Base-by-base conservation (phyloP, 2,329 filamentous ascomycete species). In the Geosmithia flava region DNA sequence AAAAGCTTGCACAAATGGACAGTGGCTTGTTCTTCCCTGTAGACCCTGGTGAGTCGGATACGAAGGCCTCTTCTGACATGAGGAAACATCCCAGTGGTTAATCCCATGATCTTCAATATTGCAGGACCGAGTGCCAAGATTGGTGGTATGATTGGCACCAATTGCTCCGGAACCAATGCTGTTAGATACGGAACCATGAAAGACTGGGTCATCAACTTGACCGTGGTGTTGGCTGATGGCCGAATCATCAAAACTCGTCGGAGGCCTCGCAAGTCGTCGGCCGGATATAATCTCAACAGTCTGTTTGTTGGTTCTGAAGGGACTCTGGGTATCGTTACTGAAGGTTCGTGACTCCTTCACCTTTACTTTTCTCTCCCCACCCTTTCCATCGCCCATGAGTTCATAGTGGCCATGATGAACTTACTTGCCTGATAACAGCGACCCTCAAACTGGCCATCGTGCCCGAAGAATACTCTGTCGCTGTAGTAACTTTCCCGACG, bases 1-100 rank as follows among this genome's bases (percentile, higher is more conserved):
- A 84, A 53, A 68, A 78, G 56, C 62, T 82, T 44, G 73, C 80
- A 45, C 80, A 85, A 58, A 78, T 84, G 63, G 73, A 78, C 40
- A 82, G 78, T 3, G 87, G 87, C 0, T 76, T 96, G 1, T 95
- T 95, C 68, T 94, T 95, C 60, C 90, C 90, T 1, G 82, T 95
- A 13, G 90, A 96, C 58, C 90, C 90, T 13, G 86, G 86, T 61
- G 55, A 53, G 68, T 61, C n/a, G 41, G 20, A 17, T 7, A 11
- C 41, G 10, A 4, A 19, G 17, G 15, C 23, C 23, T 27, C 23
- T 27, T 27, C 23, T 27, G 23, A 5, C 23, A 27, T 27, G 23
- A 8, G 23, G 23, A 8, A 8, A 8, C 4, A 27, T 8, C 4
- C 23, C 4, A 27, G 23, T 27, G 23, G 20, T 27, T 10, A 15